A percentile compares a stretch with the other conserved stretches of the same genome.
Evolutionary conservation across 305 asterid species (phyloP).

Genomic region (Solanum aculeatissimum): DNA sequence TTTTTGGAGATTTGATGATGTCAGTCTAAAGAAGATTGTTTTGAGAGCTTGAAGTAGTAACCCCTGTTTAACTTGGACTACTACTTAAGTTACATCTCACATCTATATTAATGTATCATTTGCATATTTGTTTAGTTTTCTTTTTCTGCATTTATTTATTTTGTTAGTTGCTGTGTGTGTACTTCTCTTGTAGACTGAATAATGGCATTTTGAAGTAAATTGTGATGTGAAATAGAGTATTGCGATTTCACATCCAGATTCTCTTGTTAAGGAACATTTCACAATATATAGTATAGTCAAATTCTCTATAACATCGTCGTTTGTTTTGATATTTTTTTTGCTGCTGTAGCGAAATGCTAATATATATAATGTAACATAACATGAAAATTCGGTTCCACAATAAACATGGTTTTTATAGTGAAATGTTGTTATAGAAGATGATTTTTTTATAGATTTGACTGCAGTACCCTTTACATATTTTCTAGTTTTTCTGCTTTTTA

Average conservation of each 20-base stretch:
- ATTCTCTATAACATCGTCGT: neutral
- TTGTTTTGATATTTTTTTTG: neutral
- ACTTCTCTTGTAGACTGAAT: neutral
- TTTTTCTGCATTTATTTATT: neutral
- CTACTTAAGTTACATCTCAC: neutral
- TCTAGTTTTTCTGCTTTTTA: neutral
- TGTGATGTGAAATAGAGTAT: neutral
- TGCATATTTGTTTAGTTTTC: neutral
- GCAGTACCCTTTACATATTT: neutral
- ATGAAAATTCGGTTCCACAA: neutral
- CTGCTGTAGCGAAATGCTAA: neutral
- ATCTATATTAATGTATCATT: neutral
- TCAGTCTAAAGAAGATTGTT: neutral
- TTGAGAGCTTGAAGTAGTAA: neutral
- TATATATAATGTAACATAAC: neutral
- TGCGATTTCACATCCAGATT: neutral
- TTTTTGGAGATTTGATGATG: neutral
- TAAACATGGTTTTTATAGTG: neutral
- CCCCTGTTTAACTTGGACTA: neutral
- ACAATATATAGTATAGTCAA: neutral
- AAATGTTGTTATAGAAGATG: neutral
- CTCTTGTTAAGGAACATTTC: neutral
- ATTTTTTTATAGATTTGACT: neutral
- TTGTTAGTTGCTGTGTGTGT: neutral
- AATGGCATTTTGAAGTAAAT: neutral